Conservation (phyloP, 169 alveolate species). For the Cryptosporidium canis region DNA sequence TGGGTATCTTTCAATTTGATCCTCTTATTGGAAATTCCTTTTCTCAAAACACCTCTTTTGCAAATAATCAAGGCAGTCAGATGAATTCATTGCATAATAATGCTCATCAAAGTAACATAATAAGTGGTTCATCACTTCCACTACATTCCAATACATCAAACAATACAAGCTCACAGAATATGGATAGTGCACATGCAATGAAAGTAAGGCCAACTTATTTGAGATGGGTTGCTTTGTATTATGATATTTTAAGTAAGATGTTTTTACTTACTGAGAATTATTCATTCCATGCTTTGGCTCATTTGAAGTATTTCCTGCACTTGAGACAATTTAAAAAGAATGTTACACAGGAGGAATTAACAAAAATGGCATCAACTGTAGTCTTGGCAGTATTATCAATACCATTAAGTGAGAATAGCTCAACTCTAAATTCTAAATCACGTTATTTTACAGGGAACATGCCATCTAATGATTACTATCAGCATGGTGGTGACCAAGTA, state of each 20-base stretch:
- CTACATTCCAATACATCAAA: not conserved
- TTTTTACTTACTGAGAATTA: constrained; percentile 92
- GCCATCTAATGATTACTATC: not conserved
- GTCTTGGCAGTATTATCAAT: constrained; percentile 87
- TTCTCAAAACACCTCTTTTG: not conserved
- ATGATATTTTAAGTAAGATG: constrained; percentile 88
- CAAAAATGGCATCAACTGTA: constrained; percentile 82
- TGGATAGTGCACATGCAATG: constrained; percentile 77
- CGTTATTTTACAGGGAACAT: not conserved
- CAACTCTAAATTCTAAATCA: constrained; percentile 26
- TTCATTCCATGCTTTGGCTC: constrained; percentile 93
- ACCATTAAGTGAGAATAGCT: constrained; percentile 72
- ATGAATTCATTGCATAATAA: not conserved
- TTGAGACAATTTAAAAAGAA: constrained; percentile 84
- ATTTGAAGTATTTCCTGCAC: constrained; percentile 84
- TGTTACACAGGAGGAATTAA: constrained; percentile 81
- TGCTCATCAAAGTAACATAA: not conserved
- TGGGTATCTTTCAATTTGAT: constrained; percentile 75
- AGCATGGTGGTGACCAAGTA: constrained; percentile 79
- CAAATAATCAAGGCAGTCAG: not conserved
- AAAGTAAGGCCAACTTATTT: constrained; percentile 78
- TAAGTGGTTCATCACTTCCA: not conserved
- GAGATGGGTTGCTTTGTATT: constrained; percentile 89
- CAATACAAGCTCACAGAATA: not conserved
- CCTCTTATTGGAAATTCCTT: constrained; percentile 37